Percentiles rank a stretch among this genome's conserved stretches.
Evolutionary conservation across 2,329 filamentous ascomycete genomes (phyloP).

Genomic region (Periglandula ipomoeae): DNA sequence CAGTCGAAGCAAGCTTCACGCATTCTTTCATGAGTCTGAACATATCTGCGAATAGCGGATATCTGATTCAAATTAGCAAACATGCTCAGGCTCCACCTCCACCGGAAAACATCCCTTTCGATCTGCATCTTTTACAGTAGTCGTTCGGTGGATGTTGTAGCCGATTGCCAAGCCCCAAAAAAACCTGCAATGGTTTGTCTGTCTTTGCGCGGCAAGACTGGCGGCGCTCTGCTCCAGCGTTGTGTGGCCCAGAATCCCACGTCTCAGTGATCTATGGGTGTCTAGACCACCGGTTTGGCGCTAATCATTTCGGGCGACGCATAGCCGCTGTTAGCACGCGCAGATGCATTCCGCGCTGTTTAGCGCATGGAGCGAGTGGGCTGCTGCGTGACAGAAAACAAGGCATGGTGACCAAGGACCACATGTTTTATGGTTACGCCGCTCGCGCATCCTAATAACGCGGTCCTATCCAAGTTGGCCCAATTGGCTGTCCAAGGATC

Average conservation of each 20-base stretch:
- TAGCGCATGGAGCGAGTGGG: too few relatives aligned
- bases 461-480: too few relatives aligned
- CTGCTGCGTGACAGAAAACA: too few relatives aligned
- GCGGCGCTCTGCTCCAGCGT: not conserved
- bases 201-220: not conserved
- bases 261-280: slow-evolving; percentile 1
- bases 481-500: too few relatives aligned
- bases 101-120: not conserved
- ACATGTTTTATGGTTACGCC: too few relatives aligned
- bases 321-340: too few relatives aligned
- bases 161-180: not conserved
- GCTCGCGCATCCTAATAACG: too few relatives aligned
- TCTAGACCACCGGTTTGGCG: slow-evolving; percentile 6
- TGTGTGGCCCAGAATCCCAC: not conserved
- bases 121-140: not conserved
- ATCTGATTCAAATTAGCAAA: not conserved
- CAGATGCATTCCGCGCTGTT: too few relatives aligned
- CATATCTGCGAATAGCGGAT: not conserved
- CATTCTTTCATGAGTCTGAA: too few relatives aligned
- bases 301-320: not conserved
- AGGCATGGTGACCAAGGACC: too few relatives aligned
- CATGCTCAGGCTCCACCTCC: not conserved
- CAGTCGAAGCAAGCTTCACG: too few relatives aligned
- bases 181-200: too few relatives aligned
- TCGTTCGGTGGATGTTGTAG: not conserved